These are phyloP conservation scores for Sechiopsis laciniata DNA, from an alignment of 306 rosid genomes.

Conservation along the genomic window DNA sequence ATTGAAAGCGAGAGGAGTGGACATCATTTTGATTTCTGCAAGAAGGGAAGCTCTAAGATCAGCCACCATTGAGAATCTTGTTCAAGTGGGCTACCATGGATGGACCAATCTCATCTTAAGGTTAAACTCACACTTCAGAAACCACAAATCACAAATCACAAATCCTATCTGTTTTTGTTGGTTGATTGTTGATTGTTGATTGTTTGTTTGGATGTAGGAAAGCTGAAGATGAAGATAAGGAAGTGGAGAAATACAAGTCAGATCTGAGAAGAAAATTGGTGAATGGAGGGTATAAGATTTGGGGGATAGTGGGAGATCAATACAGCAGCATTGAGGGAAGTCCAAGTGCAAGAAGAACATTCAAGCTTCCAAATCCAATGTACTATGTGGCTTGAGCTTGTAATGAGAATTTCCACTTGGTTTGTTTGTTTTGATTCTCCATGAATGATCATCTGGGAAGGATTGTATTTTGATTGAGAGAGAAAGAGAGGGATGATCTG, in stretches of 20 bases:
- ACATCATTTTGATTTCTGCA: constrained; percentile 50
- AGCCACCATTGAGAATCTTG: constrained; percentile 55
- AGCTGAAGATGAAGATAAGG: constrained; percentile 30
- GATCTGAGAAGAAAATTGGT: constrained; percentile 31
- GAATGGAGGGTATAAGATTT: constrained; percentile 30
- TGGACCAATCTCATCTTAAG: constrained; percentile 51
- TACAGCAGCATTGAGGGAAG: constrained; percentile 39
- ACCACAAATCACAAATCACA: not conserved
- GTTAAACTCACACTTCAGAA: constrained; percentile 23
- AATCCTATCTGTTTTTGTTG: not conserved
- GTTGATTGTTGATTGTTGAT: not conserved
- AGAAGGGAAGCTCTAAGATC: constrained; percentile 60
- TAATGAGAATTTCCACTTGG: not conserved
- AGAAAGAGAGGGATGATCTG: too few relatives aligned
- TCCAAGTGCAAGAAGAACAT: constrained; percentile 32
- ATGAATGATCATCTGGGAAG: not conserved
- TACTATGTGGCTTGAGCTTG: constrained; percentile 34
- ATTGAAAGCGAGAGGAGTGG: constrained; percentile 47
- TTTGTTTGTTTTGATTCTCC: not conserved
- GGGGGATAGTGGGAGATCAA: constrained; percentile 45
- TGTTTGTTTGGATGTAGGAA: constrained; percentile 19
- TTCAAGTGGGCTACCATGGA: constrained; percentile 53
- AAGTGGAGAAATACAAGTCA: constrained; percentile 37
- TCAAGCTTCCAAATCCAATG: constrained; percentile 47
- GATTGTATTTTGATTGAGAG: not conserved